phyloP scores from a whole-genome alignment of 345 rosid species.

The Corymbia maculata region DNA sequence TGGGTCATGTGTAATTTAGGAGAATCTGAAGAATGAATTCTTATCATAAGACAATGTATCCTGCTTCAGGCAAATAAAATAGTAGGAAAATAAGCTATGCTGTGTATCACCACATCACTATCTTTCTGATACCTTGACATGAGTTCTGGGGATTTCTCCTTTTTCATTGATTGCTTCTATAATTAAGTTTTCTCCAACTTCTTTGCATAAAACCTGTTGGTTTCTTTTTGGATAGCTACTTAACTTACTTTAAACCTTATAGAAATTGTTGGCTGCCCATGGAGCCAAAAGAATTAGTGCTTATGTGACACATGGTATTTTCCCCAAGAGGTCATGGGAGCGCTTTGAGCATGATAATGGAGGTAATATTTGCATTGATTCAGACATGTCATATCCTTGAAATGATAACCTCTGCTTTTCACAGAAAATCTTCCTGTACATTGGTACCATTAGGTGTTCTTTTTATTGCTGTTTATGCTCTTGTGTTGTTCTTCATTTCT shows the following conservation, averaged over 20 bases:
- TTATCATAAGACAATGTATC: background rate
- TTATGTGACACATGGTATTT: constrained; percentile 91
- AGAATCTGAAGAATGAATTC: background rate
- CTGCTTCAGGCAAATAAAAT: background rate
- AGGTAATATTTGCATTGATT: constrained; percentile 34
- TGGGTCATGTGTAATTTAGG: background rate
- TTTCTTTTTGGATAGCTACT: background rate
- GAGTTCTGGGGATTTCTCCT: background rate
- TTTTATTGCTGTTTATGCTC: background rate
- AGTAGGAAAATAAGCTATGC: background rate
- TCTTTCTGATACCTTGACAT: background rate
- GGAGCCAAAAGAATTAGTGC: constrained; percentile 93
- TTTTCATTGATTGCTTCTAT: background rate
- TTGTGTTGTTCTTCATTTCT: background rate
- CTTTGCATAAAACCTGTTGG: background rate
- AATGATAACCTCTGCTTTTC: background rate
- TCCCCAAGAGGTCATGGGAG: constrained; percentile 85
- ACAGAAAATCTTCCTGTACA: background rate
- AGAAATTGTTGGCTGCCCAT: constrained; percentile 89
- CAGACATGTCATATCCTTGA: background rate
- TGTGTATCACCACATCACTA: background rate
- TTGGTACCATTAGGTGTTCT: background rate
- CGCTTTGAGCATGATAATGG: constrained; percentile 73
- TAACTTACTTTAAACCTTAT: background rate
- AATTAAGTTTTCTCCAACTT: background rate